Percentiles rank a stretch among this genome's conserved stretches.
Conservation (phyloP, 441 rosid species). For the Sinapis alba region DNA sequence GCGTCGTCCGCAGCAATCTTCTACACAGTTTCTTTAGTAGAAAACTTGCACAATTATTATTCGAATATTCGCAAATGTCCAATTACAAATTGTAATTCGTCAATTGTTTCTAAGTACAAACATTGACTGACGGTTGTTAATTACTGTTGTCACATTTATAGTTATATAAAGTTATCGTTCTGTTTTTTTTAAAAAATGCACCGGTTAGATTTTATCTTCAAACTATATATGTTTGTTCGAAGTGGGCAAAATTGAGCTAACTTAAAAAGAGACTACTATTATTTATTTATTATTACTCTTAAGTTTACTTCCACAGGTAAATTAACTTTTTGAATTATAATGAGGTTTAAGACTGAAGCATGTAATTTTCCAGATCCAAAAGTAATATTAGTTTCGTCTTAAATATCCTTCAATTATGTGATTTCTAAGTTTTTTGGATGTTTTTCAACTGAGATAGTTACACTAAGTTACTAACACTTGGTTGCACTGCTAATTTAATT, state of each 20-base stretch:
- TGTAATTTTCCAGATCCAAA: background rate
- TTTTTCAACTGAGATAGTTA: background rate
- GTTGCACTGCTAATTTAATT: background rate
- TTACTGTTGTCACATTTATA: background rate
- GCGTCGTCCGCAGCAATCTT: slow-evolving; percentile 13
- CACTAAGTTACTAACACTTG: too few species aligned
- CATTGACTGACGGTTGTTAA: background rate
- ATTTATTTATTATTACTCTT: background rate
- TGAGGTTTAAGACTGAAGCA: background rate
- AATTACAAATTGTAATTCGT: background rate
- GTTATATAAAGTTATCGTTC: background rate
- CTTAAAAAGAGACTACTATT: background rate
- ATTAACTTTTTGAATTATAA: background rate
- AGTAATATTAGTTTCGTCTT: background rate
- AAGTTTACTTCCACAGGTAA: background rate
- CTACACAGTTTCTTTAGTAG: slow-evolving; percentile 12
- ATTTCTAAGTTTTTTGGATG: background rate
- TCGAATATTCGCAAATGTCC: slow-evolving; percentile 2
- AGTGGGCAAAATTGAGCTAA: background rate
- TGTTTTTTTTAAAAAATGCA: background rate
- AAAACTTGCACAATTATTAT: background rate
- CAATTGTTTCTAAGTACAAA: background rate
- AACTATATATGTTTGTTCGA: background rate
- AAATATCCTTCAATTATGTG: background rate
- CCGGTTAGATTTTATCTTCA: background rate